Evolutionary conservation across 2,329 filamentous ascomycete species (phyloP).

Genomic region (Verticillium nonalfalfae): DNA sequence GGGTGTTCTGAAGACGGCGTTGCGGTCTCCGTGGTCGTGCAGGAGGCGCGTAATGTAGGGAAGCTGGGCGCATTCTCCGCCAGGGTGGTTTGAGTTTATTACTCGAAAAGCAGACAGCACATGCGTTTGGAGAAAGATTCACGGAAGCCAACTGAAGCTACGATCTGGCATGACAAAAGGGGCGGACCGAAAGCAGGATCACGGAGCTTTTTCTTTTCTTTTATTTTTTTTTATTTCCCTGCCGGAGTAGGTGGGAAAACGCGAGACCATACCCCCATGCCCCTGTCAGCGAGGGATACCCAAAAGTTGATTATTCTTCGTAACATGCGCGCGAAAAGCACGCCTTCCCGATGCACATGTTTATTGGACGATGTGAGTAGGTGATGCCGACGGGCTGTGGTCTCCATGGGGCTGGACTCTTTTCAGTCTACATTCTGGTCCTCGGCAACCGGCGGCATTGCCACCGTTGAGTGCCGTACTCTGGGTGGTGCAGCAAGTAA

Average conservation of each 20-base stretch:
- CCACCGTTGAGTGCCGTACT: neutral
- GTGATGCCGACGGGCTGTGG: neutral
- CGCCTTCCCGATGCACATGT: neutral
- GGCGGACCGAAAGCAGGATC: neutral
- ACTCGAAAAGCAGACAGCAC: neutral
- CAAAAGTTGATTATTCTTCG: slow-evolving; percentile 8
- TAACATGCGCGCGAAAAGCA: neutral
- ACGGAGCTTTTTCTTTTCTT: neutral
- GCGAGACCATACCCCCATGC: neutral
- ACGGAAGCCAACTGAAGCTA: neutral
- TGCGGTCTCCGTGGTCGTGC: neutral
- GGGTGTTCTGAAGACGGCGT: neutral
- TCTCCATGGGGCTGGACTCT: neutral
- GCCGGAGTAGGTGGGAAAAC: slow-evolving; percentile 6
- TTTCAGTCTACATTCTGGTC: neutral
- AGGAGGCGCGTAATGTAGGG: neutral
- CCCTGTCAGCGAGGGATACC: slow-evolving; percentile 7
- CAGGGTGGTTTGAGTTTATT: neutral
- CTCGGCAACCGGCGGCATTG: neutral
- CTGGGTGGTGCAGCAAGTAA: neutral
- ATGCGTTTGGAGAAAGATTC: neutral
- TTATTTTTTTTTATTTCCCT: neutral
- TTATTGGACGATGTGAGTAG: neutral
- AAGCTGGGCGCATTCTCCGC: neutral
- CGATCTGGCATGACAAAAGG: neutral